Conservation (phyloP, 176 grass and related monocot genomes). For the Oryza officinalis region DNA sequence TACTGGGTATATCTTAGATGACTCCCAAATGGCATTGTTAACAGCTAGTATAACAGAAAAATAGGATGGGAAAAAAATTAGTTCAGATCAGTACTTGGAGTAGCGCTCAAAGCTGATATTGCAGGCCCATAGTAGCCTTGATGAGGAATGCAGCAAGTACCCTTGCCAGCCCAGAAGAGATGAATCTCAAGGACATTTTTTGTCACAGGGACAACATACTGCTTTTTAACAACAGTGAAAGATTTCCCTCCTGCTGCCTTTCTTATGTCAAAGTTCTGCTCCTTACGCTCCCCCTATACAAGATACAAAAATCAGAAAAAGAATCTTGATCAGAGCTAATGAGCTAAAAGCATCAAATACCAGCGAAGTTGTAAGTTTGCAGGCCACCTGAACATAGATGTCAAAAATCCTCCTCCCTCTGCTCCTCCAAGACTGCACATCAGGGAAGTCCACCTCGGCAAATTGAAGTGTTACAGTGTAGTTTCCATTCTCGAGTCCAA, state of each 20-base stretch:
- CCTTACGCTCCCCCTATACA: conserved; percentile 57
- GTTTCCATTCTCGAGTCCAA: conserved; percentile 92
- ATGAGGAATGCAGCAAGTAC: conserved; percentile 74
- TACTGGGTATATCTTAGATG: neutral
- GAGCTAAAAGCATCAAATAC: neutral
- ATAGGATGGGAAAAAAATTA: neutral
- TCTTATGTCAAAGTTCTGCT: conserved; percentile 77
- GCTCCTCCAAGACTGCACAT: conserved; percentile 49
- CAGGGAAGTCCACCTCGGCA: conserved; percentile 54
- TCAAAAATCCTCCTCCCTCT: conserved; percentile 75
- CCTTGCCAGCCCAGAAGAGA: conserved; percentile 98
- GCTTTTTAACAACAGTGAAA: conserved; percentile 53
- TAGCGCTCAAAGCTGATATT: conserved; percentile 75
- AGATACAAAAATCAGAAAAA: conserved; percentile 11
- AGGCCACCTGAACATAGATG: conserved; percentile 81
- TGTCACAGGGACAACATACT: conserved; percentile 55
- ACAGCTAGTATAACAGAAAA: conserved; percentile 1
- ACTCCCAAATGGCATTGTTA: conserved; percentile 10
- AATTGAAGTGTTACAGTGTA: conserved; percentile 85
- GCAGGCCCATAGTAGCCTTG: conserved; percentile 73
- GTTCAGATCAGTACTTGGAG: conserved; percentile 36
- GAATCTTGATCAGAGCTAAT: neutral
- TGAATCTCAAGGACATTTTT: conserved; percentile 93
- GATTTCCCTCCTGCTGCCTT: conserved; percentile 73
- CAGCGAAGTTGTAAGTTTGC: neutral